Percentiles rank a stretch among this genome's conserved stretches.
Evolutionary conservation across 2,329 filamentous ascomycete species (phyloP).

Genomic region (Colletotrichum lentis): DNA sequence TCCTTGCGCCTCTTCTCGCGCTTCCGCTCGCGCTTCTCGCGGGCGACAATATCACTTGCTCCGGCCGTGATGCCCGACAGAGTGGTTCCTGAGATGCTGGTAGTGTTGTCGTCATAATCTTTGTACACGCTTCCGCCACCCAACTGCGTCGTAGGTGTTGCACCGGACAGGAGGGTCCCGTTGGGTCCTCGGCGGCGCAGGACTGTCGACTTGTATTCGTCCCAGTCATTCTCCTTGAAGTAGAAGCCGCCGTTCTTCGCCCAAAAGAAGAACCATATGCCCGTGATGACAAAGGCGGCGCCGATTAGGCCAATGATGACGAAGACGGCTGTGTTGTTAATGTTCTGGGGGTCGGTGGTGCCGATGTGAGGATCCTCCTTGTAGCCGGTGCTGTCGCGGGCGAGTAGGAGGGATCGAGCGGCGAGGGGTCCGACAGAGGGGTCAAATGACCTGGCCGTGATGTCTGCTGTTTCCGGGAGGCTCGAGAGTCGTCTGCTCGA

Average conservation of each 20-base stretch:
- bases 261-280: slow-evolving; percentile 99
- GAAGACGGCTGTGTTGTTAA: slow-evolving; percentile 78
- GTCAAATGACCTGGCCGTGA: slow-evolving; percentile 41
- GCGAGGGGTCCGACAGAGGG: slow-evolving; percentile 53
- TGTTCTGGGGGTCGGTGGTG: slow-evolving; percentile 61
- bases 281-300: slow-evolving; percentile 74
- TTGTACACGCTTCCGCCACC: slow-evolving; percentile 89
- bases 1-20: slow-evolving; percentile 57
- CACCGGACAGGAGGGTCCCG: slow-evolving; percentile 83
- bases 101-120: slow-evolving; percentile 66
- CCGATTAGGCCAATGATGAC: slow-evolving; percentile 87
- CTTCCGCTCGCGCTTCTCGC: slow-evolving; percentile 65
- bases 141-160: slow-evolving; percentile 81
- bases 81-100: slow-evolving; percentile 56
- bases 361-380: slow-evolving; percentile 55
- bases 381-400: slow-evolving; percentile 46
- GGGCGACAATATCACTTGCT: slow-evolving; percentile 62
- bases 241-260: slow-evolving; percentile 94
- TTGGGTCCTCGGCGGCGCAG: slow-evolving; percentile 88
- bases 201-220: slow-evolving; percentile 97
- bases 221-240: slow-evolving; percentile 88
- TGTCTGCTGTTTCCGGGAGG: slow-evolving; percentile 38
- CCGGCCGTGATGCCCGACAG: slow-evolving; percentile 67
- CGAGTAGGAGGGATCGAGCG: slow-evolving; percentile 54
- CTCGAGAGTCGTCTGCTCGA: slow-evolving; percentile 44